Percentiles rank a stretch among this genome's conserved stretches.
Evolutionary conservation across 2,329 filamentous ascomycete species (phyloP).

Genomic region (Epichloe brachyelytri): DNA sequence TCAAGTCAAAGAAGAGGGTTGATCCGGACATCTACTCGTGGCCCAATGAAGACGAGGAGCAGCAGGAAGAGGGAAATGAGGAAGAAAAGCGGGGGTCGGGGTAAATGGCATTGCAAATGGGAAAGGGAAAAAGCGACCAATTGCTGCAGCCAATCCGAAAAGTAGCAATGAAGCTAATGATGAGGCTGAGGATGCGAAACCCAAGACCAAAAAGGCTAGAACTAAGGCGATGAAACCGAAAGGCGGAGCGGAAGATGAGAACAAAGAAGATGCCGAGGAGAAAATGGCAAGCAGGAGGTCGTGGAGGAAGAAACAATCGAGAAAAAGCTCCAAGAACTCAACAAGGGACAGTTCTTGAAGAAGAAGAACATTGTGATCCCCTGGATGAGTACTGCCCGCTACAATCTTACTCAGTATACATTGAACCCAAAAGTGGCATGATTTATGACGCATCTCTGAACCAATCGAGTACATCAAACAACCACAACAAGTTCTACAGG

Average conservation of each 20-base stretch:
- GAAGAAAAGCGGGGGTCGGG: neutral
- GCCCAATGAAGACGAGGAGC: slow-evolving; percentile 3
- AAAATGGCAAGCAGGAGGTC: slow-evolving; percentile 12
- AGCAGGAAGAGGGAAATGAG: slow-evolving; percentile 5
- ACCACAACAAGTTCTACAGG: slow-evolving; percentile 77
- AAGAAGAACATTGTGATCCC: slow-evolving; percentile 31
- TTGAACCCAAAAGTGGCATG: slow-evolving; percentile 45
- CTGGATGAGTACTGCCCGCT: slow-evolving; percentile 34
- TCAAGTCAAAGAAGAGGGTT: slow-evolving; percentile 18
- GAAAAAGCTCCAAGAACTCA: slow-evolving; percentile 19
- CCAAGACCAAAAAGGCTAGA: slow-evolving; percentile 19
- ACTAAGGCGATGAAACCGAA: slow-evolving; percentile 8
- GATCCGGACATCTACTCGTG: slow-evolving; percentile 15
- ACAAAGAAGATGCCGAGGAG: slow-evolving; percentile 22
- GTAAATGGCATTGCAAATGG: slow-evolving; percentile 13
- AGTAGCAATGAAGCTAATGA: slow-evolving; percentile 12
- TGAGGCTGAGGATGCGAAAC: slow-evolving; percentile 7
- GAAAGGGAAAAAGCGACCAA: slow-evolving; percentile 15
- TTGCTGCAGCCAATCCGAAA: slow-evolving; percentile 10
- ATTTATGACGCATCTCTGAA: slow-evolving; percentile 74
- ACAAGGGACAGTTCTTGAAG: slow-evolving; percentile 34
- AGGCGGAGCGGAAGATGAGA: slow-evolving; percentile 26
- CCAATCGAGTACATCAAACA: slow-evolving; percentile 56
- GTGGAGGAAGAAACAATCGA: slow-evolving; percentile 20
- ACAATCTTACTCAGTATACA: slow-evolving; percentile 41